Base-by-base conservation (phyloP, 805 yeast species). In the Metschnikowia sp. region DNA sequence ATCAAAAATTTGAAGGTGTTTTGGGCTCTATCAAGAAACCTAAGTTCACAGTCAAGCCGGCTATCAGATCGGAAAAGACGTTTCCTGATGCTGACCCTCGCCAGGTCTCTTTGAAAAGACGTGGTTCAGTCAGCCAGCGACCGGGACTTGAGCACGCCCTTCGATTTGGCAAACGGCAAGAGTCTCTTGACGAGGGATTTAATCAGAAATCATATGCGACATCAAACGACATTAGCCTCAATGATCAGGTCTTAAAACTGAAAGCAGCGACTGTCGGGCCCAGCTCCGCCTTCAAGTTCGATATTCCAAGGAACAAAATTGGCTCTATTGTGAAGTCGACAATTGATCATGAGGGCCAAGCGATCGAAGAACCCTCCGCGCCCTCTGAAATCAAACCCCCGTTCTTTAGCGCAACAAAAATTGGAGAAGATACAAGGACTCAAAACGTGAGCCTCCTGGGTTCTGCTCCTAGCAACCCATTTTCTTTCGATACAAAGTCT, bases 231-330 rank as follows among this genome's bases (percentile, higher is more conserved):
- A 65, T 70, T 38, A 68, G 66, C 46, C 48, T 70, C 11, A 70
- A 68, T 39, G 67, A 62, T 19, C 45, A 34, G 30, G 18, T 47
- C 3, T 29, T n/a, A 19, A 44, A 37, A 3, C 32, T 40, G 5
- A 41, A 49, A 28, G 36, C 39, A 11, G 12, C 30, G 9, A 19
- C 47, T 7, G 37, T 44, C 28, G 60, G 60, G 19, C 76, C 76
- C 30, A 68, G 73, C 38, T 58, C 66, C 3, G 75, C 73, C 1
- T 71, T 71, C 57, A 59, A 66, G 33, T 70, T 71, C 46, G 58
- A 62, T 4, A 62, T 69, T 15, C 65, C 66, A 39, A 61, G 63
- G 42, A 60, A 56, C 15, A 62, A 64, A 39, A 54, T 70, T 28
- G 49, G 56, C 34, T 52, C 59, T 8, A 56, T 69, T 10, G 47